Conservation (phyloP, 257 asterid genomes). For the Rhazya stricta region DNA sequence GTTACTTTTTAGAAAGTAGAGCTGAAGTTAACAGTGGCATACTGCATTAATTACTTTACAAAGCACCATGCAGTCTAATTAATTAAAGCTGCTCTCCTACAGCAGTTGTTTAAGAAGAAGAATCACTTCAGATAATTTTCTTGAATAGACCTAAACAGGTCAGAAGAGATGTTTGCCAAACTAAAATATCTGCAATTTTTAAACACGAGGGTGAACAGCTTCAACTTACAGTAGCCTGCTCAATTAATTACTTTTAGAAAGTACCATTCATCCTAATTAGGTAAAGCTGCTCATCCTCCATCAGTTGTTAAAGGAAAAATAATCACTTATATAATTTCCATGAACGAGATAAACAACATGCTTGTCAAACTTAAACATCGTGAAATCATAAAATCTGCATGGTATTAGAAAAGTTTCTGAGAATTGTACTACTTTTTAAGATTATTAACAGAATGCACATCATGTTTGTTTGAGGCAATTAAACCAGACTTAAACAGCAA, state of each 20-base stretch:
- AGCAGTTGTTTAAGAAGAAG: background rate
- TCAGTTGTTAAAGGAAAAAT: background rate
- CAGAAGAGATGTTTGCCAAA: background rate
- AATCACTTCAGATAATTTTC: background rate
- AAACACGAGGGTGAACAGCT: background rate
- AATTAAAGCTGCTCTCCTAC: background rate
- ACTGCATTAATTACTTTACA: background rate
- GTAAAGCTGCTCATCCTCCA: background rate
- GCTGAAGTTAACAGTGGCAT: background rate
- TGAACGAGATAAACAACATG: background rate
- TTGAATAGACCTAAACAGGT: background rate
- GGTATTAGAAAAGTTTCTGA: too few species aligned
- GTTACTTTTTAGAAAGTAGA: background rate
- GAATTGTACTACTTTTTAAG: background rate
- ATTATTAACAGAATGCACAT: background rate
- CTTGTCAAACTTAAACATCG: background rate
- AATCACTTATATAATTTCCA: background rate
- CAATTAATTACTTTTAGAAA: background rate
- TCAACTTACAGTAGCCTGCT: background rate
- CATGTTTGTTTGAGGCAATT: background rate
- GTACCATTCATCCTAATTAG: background rate
- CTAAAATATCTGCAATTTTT: background rate
- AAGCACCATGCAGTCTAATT: background rate
- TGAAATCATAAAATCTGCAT: background rate
- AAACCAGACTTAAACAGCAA: background rate